Base-by-base conservation (phyloP, 441 rosid species). In the Francoa sonchifolia region DNA sequence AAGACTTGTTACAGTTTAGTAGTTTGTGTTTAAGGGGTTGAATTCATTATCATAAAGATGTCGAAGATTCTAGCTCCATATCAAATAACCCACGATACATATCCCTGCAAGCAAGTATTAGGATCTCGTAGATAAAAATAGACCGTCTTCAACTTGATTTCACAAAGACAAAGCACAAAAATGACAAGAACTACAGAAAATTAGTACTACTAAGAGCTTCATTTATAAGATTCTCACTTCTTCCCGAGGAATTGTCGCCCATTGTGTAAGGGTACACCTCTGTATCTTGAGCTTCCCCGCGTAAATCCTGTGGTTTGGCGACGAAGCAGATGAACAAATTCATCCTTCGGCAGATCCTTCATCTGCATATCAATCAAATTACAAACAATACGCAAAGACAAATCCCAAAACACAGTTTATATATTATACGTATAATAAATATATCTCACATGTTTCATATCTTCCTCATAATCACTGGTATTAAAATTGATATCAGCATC, bases 251-350 rank as follows among this genome's bases (percentile, higher is more conserved):
- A 58, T 38, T 67, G 79, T 19, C 74, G 63, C 66, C 56, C 59
- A 30, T 74, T 71, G 30, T 58, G 72, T 55, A 74, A 60, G 16
- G 69, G 60, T 15, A 72, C 37, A 28, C 79, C 79, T 69, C 72
- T 66, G 61, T 48, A 65, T 49, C 63, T 74, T 2, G 79, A 74
- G 64, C 57, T 69, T 18, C 79, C 82, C 51, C 77, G 52, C 6
- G 76, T 55, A 12, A 72, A 69, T 44, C 82, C 77, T 1, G 64
- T 72, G 73, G 77, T 74, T 58, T 63, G 70, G 19, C 82, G 73
- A 42, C 87, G 77, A 30, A 78, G 73, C 15, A 52, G 52, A 25
- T 67, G 77, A 37, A 78, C 79, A 18, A 78, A 78, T 43, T 78
- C 87, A 62, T 74, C 82, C 40, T 78, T 78, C 6, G 33, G 32